Percentiles rank a stretch among this genome's conserved stretches.
Evolutionary conservation across 306 rosid genomes (phyloP).

Genomic region (Lablab purpureus): DNA sequence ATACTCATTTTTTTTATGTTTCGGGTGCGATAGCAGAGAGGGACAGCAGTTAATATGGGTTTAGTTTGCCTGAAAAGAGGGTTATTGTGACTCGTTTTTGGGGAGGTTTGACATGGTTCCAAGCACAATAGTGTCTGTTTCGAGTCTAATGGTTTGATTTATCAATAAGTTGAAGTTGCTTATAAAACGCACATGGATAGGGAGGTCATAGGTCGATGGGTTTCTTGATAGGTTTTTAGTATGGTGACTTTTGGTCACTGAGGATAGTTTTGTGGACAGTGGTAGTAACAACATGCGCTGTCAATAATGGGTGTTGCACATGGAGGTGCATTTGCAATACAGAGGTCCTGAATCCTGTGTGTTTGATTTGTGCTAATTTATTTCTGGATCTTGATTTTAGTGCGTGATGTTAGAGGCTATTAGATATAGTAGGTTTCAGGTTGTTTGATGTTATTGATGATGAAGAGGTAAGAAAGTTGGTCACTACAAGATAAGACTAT

Average conservation of each 20-base stretch:
- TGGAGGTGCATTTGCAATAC: background rate
- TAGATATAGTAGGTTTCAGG: background rate
- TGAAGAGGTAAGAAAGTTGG: background rate
- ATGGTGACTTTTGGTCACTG: background rate
- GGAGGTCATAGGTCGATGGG: background rate
- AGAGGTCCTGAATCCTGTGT: background rate
- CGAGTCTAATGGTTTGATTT: background rate
- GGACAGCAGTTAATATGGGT: background rate
- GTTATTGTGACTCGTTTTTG: background rate
- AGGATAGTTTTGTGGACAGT: background rate
- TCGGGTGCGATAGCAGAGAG: background rate
- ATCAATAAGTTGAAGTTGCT: background rate
- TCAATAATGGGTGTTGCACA: background rate
- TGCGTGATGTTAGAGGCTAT: background rate
- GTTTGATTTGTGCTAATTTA: background rate
- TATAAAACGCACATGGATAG: background rate
- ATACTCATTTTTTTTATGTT: background rate
- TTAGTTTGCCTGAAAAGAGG: background rate
- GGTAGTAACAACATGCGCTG: background rate
- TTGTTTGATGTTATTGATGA: background rate
- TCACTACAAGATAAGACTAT: background rate
- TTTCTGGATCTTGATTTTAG: background rate
- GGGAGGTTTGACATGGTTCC: conserved; percentile 1
- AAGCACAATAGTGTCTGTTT: background rate
- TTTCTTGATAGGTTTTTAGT: background rate